Evolutionary conservation across 2,329 filamentous ascomycete species (phyloP).

Genomic region (Capronia americana): DNA sequence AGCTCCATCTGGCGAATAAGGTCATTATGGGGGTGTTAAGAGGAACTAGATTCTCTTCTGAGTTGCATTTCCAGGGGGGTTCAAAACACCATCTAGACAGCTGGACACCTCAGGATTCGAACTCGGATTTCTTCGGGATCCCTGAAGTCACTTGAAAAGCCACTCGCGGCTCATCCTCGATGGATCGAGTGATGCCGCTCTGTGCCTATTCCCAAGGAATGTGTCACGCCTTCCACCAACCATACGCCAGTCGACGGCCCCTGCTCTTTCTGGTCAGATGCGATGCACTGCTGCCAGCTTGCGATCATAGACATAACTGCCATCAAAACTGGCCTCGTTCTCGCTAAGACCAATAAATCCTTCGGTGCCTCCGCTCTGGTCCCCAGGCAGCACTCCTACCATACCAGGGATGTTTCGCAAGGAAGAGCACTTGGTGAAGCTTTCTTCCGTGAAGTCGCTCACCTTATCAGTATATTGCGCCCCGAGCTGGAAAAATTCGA

Average conservation of each 20-base stretch:
- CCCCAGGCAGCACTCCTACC: neutral
- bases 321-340: neutral
- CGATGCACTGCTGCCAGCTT: neutral
- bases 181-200: no score
- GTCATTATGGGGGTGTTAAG: neutral
- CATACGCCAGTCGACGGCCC: no score
- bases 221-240: no score
- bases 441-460: neutral
- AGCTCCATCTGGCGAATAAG: no score
- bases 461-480: neutral
- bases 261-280: no score
- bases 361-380: neutral
- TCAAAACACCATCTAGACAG: no score
- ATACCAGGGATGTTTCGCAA: neutral
- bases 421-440: neutral
- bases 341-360: conserved; percentile 1
- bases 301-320: conserved; percentile 2
- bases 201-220: no score
- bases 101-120: no score
- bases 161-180: no score
- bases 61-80: no score
- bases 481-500: conserved; percentile 1
- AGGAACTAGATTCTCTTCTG: neutral
- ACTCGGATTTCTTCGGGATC: no score
- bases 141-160: no score